Evolutionary conservation across 2,329 filamentous ascomycete genomes (phyloP), one percentile per base, ranked within the genome.

Genomic region (Claviceps spartinae): DNA sequence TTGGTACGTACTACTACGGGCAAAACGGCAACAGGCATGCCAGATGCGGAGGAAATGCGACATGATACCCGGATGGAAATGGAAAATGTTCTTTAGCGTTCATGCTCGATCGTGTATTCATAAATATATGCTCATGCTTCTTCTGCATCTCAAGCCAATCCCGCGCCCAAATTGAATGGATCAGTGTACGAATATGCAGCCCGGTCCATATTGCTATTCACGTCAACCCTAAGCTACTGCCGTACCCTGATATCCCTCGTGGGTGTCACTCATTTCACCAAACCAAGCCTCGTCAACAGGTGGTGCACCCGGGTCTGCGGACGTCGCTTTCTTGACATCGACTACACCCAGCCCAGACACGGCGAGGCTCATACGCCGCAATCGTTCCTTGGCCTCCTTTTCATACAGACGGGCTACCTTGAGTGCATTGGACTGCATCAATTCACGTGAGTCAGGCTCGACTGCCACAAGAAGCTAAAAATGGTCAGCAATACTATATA

Each of bases 341-440:
- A 56, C 50, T 9, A 90, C 75, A 57, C 94, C 87, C 30, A 96
- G 72, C 7, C 87, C 85, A 0, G 88, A 85, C 30, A 83, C 78
- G 4, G 83, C 66, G 54, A 95, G 78, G 58, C 85, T 88, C 62
- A 95, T 82, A 47, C 85, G 81, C 50, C 90, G 75, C 50, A 97
- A 74, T 44, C 88, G 81, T 58, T 94, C 76, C 50, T 86, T 76
- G 5, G 90, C 81, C 55, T 88, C 84, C 48, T 79, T 77, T 61
- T 90, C 83, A 61, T 93, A 93, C 30, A 78, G 75, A 51, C 78
- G 77, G 2, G 88, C 80, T 53, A 82, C 81, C 20, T 79, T 72
- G 22, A 95, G 71, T 0, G 85, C 82, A 6, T 82, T 75, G 26
- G 73, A 70, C 63, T 96, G 89, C 61, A 94, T 81, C 47, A 79